A percentile compares a stretch with the other conserved stretches of the same genome.
phyloP scores from a whole-genome alignment of 1,284 basidiomycete genomes.

The Termitomyces sp. region DNA sequence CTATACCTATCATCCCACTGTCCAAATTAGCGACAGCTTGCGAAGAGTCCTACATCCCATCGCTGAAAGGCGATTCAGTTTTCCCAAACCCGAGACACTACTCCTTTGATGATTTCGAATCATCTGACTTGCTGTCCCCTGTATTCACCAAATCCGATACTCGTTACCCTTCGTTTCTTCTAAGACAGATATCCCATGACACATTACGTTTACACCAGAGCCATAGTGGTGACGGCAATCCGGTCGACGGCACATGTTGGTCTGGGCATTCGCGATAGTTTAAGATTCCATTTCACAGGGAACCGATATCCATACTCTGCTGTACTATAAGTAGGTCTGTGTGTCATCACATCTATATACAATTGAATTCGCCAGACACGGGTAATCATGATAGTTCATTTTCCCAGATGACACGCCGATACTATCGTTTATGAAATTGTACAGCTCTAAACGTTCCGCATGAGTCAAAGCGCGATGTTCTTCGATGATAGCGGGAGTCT shows the following conservation, averaged over 20 bases:
- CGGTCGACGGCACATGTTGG: background rate
- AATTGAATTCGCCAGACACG: background rate
- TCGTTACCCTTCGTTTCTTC: slow-evolving; percentile 8
- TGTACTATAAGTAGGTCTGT: background rate
- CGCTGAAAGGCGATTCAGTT: background rate
- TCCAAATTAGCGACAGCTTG: slow-evolving; percentile 39
- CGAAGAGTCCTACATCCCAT: slow-evolving; percentile 20
- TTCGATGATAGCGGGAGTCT: slow-evolving; percentile 26
- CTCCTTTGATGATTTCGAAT: slow-evolving; percentile 5
- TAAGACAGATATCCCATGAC: slow-evolving; percentile 5
- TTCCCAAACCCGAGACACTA: background rate
- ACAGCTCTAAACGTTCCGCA: slow-evolving; percentile 45
- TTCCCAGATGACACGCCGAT: slow-evolving; percentile 41
- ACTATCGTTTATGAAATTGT: slow-evolving; percentile 44
- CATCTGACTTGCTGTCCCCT: slow-evolving; percentile 10
- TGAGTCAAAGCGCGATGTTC: slow-evolving; percentile 33
- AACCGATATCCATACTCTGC: background rate
- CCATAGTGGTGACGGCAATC: background rate
- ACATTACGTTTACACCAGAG: background rate
- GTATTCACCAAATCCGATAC: slow-evolving; percentile 5
- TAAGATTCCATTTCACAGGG: slow-evolving; percentile 1
- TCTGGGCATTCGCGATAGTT: slow-evolving; percentile 3
- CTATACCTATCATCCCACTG: slow-evolving; percentile 49
- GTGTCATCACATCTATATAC: background rate
- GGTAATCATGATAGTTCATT: background rate